Percentiles rank a stretch among this genome's conserved stretches.
Evolutionary conservation across 257 asterid genomes (phyloP).

Genomic region (Euphrasia confusa): DNA sequence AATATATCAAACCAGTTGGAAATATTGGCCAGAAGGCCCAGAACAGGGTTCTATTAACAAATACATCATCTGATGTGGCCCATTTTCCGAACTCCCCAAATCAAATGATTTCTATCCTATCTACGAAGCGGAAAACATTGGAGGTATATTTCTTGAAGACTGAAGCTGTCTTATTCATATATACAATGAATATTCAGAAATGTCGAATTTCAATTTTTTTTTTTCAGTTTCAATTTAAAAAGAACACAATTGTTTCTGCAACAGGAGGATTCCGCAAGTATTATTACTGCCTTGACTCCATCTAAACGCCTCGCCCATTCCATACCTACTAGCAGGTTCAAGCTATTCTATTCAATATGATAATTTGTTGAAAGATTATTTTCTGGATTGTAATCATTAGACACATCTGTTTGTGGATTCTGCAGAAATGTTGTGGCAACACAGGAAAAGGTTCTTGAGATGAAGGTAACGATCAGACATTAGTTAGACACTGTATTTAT

Average conservation of each 20-base stretch:
- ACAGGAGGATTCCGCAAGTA: slow-evolving; percentile 45
- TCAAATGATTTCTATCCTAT: slow-evolving; percentile 34
- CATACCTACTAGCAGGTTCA: slow-evolving; percentile 51
- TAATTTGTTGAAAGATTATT: slow-evolving; percentile 14
- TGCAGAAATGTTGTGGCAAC: slow-evolving; percentile 52
- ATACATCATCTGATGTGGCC: slow-evolving; percentile 28
- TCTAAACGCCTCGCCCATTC: slow-evolving; percentile 52
- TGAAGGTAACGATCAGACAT: slow-evolving; percentile 42
- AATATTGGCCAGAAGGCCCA: slow-evolving; percentile 34
- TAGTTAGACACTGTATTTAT: background rate
- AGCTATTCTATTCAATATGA: slow-evolving; percentile 22
- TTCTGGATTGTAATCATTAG: slow-evolving; percentile 1
- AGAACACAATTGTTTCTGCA: slow-evolving; percentile 20
- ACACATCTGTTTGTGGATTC: slow-evolving; percentile 25
- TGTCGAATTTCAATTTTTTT: background rate
- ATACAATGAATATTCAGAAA: background rate
- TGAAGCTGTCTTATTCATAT: background rate
- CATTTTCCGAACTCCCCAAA: slow-evolving; percentile 27
- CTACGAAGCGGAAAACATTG: slow-evolving; percentile 56
- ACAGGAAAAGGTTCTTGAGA: slow-evolving; percentile 35
- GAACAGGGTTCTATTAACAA: slow-evolving; percentile 28
- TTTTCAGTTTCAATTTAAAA: background rate
- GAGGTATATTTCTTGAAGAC: slow-evolving; percentile 38
- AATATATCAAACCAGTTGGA: slow-evolving; percentile 34
- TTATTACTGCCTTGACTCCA: slow-evolving; percentile 37